These are phyloP conservation scores for Berberis thunbergii DNA, from an alignment of 164 flowering plant species.

Conservation along the genomic window DNA sequence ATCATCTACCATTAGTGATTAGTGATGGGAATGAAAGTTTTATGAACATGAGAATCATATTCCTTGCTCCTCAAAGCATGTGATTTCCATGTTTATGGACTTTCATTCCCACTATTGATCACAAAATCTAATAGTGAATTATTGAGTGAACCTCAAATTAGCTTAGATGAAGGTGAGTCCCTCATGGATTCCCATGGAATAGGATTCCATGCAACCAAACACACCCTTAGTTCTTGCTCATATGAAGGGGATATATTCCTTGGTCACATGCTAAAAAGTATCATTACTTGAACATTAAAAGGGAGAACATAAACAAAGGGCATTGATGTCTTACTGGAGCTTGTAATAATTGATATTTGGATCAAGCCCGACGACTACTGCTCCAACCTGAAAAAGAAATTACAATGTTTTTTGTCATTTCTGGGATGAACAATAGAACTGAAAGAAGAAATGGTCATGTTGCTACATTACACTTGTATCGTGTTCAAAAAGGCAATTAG, in stretches of 20 bases:
- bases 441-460: constrained; percentile 7
- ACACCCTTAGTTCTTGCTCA: neutral
- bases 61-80: too few species aligned
- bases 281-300: neutral
- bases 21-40: too few species aligned
- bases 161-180: too few species aligned
- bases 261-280: neutral
- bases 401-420: constrained; percentile 4
- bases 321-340: constrained; percentile 63
- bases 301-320: constrained; percentile 4
- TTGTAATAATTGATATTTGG: constrained; percentile 78
- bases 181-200: too few species aligned
- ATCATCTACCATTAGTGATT: too few species aligned
- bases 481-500: constrained; percentile 56
- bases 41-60: too few species aligned
- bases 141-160: too few species aligned
- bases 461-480: constrained; percentile 69
- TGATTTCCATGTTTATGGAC: too few species aligned
- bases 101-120: too few species aligned
- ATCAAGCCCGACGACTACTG: constrained; percentile 94
- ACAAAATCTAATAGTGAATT: too few species aligned
- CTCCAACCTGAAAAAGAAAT: constrained; percentile 68
- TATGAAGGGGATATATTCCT: neutral
- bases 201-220: too few species aligned
- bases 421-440: neutral